Evolutionary conservation across 495 filamentous ascomycete species (phyloP).

Genomic region (Ramalina intermedia): DNA sequence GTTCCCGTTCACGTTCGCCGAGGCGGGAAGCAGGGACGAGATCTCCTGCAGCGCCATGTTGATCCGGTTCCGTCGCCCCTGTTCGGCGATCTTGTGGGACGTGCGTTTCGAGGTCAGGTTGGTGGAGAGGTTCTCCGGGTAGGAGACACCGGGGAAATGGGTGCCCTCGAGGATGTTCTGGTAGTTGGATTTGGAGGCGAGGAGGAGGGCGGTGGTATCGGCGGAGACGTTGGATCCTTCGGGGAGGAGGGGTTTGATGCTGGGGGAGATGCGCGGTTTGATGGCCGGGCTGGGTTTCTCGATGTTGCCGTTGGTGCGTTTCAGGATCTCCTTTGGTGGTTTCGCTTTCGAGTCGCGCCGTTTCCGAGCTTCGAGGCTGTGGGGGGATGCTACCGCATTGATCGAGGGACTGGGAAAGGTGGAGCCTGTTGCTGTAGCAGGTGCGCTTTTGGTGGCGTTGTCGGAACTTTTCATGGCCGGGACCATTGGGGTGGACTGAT

Average conservation of each 20-base stretch:
- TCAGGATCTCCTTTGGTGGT: conserved; percentile 33
- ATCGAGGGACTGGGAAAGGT: conserved; percentile 40
- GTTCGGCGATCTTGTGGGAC: conserved; percentile 94
- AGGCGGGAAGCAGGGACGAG: conserved; percentile 57
- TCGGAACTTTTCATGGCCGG: conserved; percentile 11
- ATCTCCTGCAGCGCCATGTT: conserved; percentile 90
- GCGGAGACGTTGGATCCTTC: conserved; percentile 44
- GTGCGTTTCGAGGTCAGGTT: conserved; percentile 93
- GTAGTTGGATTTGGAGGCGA: conserved; percentile 93
- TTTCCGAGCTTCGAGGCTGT: conserved; percentile 10
- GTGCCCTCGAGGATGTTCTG: conserved; percentile 94
- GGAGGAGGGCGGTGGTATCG: conserved; percentile 66
- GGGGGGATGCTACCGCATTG: conserved; percentile 18
- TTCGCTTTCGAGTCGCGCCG: conserved; percentile 15
- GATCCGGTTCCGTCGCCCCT: conserved; percentile 87
- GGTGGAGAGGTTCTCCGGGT: conserved; percentile 78
- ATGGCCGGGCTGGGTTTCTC: conserved; percentile 70
- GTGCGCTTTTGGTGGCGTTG: conserved; percentile 21
- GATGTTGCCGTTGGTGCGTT: conserved; percentile 63
- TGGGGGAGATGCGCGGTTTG: conserved; percentile 85
- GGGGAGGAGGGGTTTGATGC: conserved; percentile 79
- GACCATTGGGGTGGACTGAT: conserved; percentile 13
- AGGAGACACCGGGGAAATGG: conserved; percentile 74
- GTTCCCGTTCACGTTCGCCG: conserved; percentile 27
- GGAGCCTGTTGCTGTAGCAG: conserved; percentile 26